Percentiles rank a stretch among this genome's conserved stretches.
phyloP scores from a whole-genome alignment of 2,329 filamentous ascomycete genomes.

The Diaporthe destruens region DNA sequence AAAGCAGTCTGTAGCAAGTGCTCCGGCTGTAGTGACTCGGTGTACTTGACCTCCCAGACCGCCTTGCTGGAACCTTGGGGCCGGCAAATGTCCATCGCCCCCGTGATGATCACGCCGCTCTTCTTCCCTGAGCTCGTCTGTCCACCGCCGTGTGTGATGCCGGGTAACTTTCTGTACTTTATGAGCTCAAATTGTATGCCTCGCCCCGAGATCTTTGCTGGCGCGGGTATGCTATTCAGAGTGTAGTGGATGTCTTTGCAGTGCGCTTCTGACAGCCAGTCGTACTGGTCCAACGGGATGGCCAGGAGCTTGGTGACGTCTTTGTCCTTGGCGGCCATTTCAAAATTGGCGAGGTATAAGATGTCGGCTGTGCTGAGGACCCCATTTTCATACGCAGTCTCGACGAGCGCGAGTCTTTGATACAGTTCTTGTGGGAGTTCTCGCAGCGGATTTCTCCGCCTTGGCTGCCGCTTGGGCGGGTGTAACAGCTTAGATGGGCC shows the following conservation, averaged over 20 bases:
- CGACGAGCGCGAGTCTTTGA: conserved; percentile 10
- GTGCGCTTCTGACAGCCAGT: conserved; percentile 36
- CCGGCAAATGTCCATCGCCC: conserved; percentile 38
- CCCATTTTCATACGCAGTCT: not conserved
- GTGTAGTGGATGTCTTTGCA: conserved; percentile 37
- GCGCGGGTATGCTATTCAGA: conserved; percentile 29
- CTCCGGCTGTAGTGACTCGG: conserved; percentile 35
- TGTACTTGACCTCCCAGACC: conserved; percentile 40
- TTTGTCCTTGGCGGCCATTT: conserved; percentile 40
- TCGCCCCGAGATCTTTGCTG: conserved; percentile 12
- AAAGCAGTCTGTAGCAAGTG: conserved; percentile 37
- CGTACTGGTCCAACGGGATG: conserved; percentile 34
- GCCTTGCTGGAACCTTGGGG: conserved; percentile 25
- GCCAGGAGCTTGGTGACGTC: conserved; percentile 40
- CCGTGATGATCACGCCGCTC: conserved; percentile 11
- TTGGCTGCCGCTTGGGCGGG: conserved; percentile 18
- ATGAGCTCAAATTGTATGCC: conserved; percentile 32
- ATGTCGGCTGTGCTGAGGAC: conserved; percentile 23
- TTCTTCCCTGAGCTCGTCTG: conserved; percentile 33
- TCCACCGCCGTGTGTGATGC: conserved; percentile 36
- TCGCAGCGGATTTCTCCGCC: conserved; percentile 27
- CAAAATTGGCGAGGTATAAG: conserved; percentile 27
- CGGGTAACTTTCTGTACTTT: conserved; percentile 5
- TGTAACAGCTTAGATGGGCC: conserved; percentile 27
- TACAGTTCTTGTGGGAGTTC: conserved; percentile 29